A percentile compares a stretch with the other conserved stretches of the same genome.
Evolutionary conservation across 2,329 filamentous ascomycete species (phyloP).

Genomic region (Trichoderma pleuroti): DNA sequence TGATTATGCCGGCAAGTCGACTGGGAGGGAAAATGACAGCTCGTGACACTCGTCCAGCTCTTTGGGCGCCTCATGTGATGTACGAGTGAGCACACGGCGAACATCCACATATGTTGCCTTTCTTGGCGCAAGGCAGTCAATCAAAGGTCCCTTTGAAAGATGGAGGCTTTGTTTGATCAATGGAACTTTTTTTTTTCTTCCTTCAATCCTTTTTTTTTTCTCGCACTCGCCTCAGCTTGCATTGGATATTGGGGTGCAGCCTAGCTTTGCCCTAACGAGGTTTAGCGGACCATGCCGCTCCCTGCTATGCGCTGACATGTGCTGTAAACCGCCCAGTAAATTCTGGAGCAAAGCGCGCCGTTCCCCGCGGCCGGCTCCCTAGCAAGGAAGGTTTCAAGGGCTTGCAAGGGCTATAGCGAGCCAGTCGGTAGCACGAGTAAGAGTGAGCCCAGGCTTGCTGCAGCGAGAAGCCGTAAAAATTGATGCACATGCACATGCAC

Average conservation of each 20-base stretch:
- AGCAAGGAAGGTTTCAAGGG: slow-evolving; percentile 9
- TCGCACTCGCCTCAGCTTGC: neutral
- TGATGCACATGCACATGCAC: neutral
- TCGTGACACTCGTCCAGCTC: neutral
- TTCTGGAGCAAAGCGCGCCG: slow-evolving; percentile 3
- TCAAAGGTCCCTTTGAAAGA: neutral
- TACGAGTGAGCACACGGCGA: neutral
- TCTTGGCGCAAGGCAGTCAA: neutral
- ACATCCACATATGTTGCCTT: neutral
- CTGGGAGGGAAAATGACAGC: neutral
- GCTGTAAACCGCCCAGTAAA: neutral
- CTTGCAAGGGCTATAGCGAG: neutral
- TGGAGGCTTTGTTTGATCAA: neutral
- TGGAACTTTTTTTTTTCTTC: neutral
- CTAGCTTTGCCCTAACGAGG: neutral
- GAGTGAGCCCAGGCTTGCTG: slow-evolving; percentile 1
- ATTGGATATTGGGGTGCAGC: neutral
- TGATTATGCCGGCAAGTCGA: neutral
- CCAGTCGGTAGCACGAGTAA: neutral
- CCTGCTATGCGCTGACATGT: slow-evolving; percentile 10
- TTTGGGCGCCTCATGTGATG: neutral
- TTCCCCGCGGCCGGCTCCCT: slow-evolving; percentile 1
- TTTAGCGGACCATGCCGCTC: neutral
- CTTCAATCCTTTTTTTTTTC: neutral
- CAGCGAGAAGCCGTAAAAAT: neutral